Evolutionary conservation across 768 basidiomycete genomes (phyloP).

Genomic region (Phanerochaete carnosa): DNA sequence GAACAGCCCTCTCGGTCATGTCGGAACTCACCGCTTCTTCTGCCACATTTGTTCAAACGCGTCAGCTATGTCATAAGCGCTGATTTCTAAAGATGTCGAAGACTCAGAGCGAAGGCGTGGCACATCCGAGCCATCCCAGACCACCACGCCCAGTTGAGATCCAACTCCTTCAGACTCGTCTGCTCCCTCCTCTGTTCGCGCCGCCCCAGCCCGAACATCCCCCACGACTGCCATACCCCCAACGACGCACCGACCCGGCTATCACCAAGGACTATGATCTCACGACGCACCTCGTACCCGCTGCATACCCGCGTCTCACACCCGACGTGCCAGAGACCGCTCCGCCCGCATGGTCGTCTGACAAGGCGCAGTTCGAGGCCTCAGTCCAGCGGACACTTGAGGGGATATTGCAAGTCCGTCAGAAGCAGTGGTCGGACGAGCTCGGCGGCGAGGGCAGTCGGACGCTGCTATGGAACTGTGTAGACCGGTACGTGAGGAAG

Average conservation of each 20-base stretch:
- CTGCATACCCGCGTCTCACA: constrained; percentile 47
- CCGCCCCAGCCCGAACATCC: constrained; percentile 21
- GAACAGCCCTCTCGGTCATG: too few species aligned
- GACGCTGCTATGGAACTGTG: constrained; percentile 59
- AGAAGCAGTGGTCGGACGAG: constrained; percentile 25
- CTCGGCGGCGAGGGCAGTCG: constrained; percentile 19
- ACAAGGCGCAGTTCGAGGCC: constrained; percentile 29
- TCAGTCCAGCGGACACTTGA: constrained; percentile 22
- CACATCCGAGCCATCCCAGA: constrained; percentile 1
- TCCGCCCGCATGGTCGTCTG: constrained; percentile 26
- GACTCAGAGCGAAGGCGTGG: neutral
- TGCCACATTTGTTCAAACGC: constrained; percentile 99
- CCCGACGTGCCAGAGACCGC: constrained; percentile 37
- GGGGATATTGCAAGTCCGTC: constrained; percentile 30
- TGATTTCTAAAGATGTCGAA: constrained; percentile 58
- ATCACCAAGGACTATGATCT: constrained; percentile 33
- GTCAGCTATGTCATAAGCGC: constrained; percentile 95
- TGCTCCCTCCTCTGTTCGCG: neutral
- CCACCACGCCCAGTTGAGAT: constrained; percentile 2
- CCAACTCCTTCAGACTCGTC: constrained; percentile 9
- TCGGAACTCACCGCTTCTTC: constrained; percentile 67
- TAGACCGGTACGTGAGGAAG: constrained; percentile 64
- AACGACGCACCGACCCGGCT: constrained; percentile 24
- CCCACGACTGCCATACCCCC: constrained; percentile 40
- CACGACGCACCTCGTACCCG: constrained; percentile 54